Evolutionary conservation across 192 early-diverging fungal species (phyloP).

Genomic region (Coemansia guatemalensis): DNA sequence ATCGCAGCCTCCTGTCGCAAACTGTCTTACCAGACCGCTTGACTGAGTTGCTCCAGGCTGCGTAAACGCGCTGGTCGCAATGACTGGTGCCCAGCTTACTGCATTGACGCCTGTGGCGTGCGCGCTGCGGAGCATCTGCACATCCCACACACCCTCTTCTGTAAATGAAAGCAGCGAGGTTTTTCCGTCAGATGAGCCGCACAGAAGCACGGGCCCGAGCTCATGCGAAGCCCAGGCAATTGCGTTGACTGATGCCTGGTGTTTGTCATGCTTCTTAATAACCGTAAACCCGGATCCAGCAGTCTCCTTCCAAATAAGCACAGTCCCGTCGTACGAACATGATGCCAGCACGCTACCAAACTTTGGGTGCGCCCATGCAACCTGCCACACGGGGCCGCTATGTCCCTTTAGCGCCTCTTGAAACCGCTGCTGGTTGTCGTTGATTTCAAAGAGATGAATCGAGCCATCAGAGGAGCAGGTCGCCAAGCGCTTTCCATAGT

Average conservation of each 20-base stretch:
- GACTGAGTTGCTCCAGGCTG: conserved; percentile 33
- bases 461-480: conserved; percentile 97
- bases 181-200: conserved; percentile 94
- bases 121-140: conserved; percentile 68
- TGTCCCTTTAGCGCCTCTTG: conserved; percentile 64
- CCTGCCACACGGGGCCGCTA: conserved; percentile 98
- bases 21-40: conserved; percentile 65
- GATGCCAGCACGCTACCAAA: conserved; percentile 95
- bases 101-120: conserved; percentile 92
- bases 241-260: conserved; percentile 96
- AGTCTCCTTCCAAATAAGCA: conserved; percentile 95
- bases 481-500: conserved; percentile 88
- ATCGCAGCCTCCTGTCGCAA: conserved; percentile 95
- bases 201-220: conserved; percentile 86
- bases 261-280: conserved; percentile 79
- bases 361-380: conserved; percentile 98
- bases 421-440: conserved; percentile 55
- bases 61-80: conserved; percentile 60
- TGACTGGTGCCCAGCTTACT: conserved; percentile 92
- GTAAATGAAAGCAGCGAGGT: conserved; percentile 92
- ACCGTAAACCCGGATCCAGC: conserved; percentile 56
- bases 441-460: conserved; percentile 91
- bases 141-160: conserved; percentile 89
- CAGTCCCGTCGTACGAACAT: conserved; percentile 94
- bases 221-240: conserved; percentile 98